Evolutionary conservation across 2,329 filamentous ascomycete species (phyloP), one percentile per base, ranked within the genome.

Genomic region (Penicillium occitanis): DNA sequence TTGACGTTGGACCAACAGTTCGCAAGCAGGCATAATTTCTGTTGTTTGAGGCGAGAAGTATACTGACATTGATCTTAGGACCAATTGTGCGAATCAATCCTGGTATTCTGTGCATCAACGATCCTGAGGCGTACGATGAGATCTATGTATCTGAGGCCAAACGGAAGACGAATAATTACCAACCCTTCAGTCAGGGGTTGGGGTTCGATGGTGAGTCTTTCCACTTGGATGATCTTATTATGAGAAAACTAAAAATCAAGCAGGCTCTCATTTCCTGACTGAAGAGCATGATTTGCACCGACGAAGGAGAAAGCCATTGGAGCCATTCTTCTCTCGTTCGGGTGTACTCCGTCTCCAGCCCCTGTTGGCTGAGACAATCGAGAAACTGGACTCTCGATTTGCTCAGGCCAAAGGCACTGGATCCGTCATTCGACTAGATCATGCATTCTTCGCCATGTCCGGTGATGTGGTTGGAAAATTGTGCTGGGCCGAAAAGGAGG

Each of bases 401-500:
- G 55, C 64, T 10, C 35, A 22, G 0, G 62, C 69, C 50, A 68
- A 69, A 53, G 69, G 67, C 51, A 68, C 71, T 13, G 42, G 57
- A 8, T 57, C 48, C 11, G 69, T 70, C 0, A 63, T 73, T 30
- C 66, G 69, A 5, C 50, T 73, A 37, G 71, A 73, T 53, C 71
- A 72, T 71, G 71, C 68, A 13, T 69, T 70, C 63, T 65, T 68
- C 22, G 71, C 72, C 10, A 72, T 72, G 59, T 64, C 73, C 7
- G 73, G 73, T 1, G 73, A 75, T 64, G 66, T 75, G 5, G 73
- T 76, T 10, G 58, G 67, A 11, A 64, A 53, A 25, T 61, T 74
- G 3, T 75, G 72, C 50, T 63, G 58, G 5, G 67, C 70, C 6
- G 62, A 66, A 25, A 42, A 62, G 30, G 61, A 67, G 14, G 42